phyloP scores from a whole-genome alignment of 1,284 basidiomycete genomes.

The Papiliotrema nemorosa region DNA sequence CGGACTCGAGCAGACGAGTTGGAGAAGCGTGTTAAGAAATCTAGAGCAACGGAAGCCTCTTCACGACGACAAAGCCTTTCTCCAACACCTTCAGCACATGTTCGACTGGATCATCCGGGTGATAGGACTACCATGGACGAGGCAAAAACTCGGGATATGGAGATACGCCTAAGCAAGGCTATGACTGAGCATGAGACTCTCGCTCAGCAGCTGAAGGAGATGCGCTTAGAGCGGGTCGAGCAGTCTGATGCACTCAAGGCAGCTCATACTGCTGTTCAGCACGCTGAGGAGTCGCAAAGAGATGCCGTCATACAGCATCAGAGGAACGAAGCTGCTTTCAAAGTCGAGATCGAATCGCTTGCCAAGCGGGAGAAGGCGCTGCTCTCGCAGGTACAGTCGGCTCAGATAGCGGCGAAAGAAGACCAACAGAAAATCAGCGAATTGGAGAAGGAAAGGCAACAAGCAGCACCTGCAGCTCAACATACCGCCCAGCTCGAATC shows the following conservation, averaged over 20 bases:
- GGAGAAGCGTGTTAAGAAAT: constrained; percentile 7
- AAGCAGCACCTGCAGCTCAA: no score
- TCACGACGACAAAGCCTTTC: constrained; percentile 2
- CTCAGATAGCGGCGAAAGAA: no score
- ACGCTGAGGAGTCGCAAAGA: constrained; percentile 4
- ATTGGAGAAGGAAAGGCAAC: no score
- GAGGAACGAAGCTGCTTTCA: background rate
- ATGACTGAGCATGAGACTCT: constrained; percentile 18
- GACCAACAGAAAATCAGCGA: no score
- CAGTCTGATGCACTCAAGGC: background rate
- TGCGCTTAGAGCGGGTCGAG: background rate
- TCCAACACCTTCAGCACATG: no score
- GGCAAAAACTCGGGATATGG: constrained; percentile 26
- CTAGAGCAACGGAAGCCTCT: constrained; percentile 2
- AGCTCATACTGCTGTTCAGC: background rate
- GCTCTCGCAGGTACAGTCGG: constrained; percentile 3
- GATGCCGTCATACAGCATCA: background rate
- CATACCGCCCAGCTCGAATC: no score
- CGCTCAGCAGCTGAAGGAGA: constrained; percentile 10
- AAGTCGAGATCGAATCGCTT: constrained; percentile 3
- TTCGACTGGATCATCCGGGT: constrained; percentile 6
- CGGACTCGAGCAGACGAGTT: constrained; percentile 18
- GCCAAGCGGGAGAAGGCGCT: constrained; percentile 2
- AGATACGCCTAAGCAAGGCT: constrained; percentile 34
- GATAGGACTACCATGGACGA: constrained; percentile 23